Evolutionary conservation across 2,329 filamentous ascomycete genomes (phyloP), one percentile per base, ranked within the genome.

Genomic region (Penicillium sumatraense): DNA sequence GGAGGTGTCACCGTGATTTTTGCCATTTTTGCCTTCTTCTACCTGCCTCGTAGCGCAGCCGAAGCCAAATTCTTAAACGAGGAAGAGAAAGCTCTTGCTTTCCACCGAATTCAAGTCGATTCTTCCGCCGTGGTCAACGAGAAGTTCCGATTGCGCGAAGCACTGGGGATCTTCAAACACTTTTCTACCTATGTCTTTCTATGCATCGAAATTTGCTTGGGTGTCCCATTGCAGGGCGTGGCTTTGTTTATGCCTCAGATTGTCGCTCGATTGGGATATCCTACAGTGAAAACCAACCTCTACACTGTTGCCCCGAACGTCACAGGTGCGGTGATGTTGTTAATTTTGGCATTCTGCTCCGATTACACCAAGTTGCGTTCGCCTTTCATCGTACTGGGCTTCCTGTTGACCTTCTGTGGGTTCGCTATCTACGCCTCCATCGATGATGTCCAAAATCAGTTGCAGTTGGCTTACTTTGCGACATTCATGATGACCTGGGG

Each of bases 401-500:
- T 91, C 70, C 71, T 84, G 2, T 84, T 93, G 62, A 91, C 89
- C 0, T 89, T 92, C 66, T 81, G 83, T 45, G 90, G 90, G 4
- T 91, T 93, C 76, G 84, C 92, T 71, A 89, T 93, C 67, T 93
- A 89, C 63, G 88, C 88, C 0, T 80, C 86, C 18, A 88, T 93
- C 54, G 75, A 84, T 24, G 80, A 87, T 62, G 85, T 91, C 14
- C 71, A 83, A 33, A 65, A 76, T 3, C 77, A 88, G 35, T 70
- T 88, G n/a, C 79, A 82, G 3, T 79, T 91, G 1, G 89, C 88
- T 0, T 92, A 92, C 67, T 91, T 86, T 60, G 88, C 89, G 5
- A 86, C 83, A 51, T 93, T 92, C 71, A 89, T 92, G 87, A 91
- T 92, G 88, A 89, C 86, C 10, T 91, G 88, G 86, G 89, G 89